Conservation (phyloP, 805 yeast species). For the Monosporozyma siamensis region DNA sequence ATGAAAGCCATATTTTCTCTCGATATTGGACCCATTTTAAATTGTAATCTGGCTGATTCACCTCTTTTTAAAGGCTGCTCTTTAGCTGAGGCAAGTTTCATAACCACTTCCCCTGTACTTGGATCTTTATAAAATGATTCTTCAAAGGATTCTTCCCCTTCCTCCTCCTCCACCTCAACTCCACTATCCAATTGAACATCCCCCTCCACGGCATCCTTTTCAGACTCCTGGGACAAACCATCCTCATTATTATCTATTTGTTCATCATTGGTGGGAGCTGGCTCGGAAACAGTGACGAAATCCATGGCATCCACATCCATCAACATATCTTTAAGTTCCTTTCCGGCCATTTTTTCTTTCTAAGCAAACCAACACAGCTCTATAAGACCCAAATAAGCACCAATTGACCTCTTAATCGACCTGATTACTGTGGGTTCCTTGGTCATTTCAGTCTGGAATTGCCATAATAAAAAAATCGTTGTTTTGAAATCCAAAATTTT, state of each 20-base stretch:
- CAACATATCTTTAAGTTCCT: slow-evolving; percentile 9
- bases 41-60: slow-evolving; percentile 29
- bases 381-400: no score
- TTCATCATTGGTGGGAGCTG: slow-evolving; percentile 7
- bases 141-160: slow-evolving; percentile 1
- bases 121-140: slow-evolving; percentile 11
- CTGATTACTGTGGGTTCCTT: no score
- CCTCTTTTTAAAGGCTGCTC: slow-evolving; percentile 11
- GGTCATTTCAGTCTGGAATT: no score
- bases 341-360: background rate
- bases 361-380: background rate
- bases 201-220: no score
- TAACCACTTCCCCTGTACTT: slow-evolving; percentile 16
- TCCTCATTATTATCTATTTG: slow-evolving; percentile 9
- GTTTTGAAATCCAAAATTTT: background rate
- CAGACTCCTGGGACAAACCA: background rate
- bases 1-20: slow-evolving; percentile 35
- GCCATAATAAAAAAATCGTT: background rate
- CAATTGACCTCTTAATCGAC: background rate
- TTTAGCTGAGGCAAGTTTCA: slow-evolving; percentile 10
- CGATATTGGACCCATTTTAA: slow-evolving; percentile 38
- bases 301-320: slow-evolving; percentile 25
- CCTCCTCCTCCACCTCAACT: no score
- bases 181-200: no score
- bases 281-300: slow-evolving; percentile 12